Evolutionary conservation across 768 basidiomycete species (phyloP).

Genomic region (Saitozyma sp.): DNA sequence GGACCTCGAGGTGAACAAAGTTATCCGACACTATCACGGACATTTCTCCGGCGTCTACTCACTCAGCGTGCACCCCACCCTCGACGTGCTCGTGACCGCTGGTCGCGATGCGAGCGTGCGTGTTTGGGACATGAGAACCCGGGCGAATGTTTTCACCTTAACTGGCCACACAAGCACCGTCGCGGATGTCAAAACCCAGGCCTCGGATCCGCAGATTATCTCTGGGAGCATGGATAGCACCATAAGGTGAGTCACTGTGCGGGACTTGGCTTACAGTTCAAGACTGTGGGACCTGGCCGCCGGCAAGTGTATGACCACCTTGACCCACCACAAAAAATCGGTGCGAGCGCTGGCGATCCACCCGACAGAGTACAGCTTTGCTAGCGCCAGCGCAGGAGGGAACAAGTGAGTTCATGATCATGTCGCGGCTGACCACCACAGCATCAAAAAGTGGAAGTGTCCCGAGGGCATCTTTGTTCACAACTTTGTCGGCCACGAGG

Average conservation of each 20-base stretch:
- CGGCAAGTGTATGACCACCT: slow-evolving; percentile 90
- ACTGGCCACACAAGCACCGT: slow-evolving; percentile 93
- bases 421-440: slow-evolving; percentile 23
- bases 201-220: slow-evolving; percentile 96
- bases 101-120: slow-evolving; percentile 95
- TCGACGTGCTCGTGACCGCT: slow-evolving; percentile 90
- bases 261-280: slow-evolving; percentile 8
- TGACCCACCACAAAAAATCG: slow-evolving; percentile 99
- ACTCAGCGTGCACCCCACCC: slow-evolving; percentile 85
- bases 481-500: slow-evolving; percentile 94
- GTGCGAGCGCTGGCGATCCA: slow-evolving; percentile 92
- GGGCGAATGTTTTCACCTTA: slow-evolving; percentile 90
- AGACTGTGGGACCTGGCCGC: slow-evolving; percentile 97
- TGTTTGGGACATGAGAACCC: slow-evolving; percentile 99
- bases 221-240: slow-evolving; percentile 99
- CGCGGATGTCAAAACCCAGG: slow-evolving; percentile 93
- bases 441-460: slow-evolving; percentile 99
- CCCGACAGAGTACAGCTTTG: slow-evolving; percentile 95
- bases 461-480: slow-evolving; percentile 94
- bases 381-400: slow-evolving; percentile 92
- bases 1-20: slow-evolving; percentile 98
- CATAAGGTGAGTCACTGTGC: slow-evolving; percentile 62
- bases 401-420: slow-evolving; percentile 63
- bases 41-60: slow-evolving; percentile 98
- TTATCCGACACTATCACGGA: slow-evolving; percentile 97